Evolutionary conservation across 768 basidiomycete genomes (phyloP), one percentile per base, ranked within the genome.

Genomic region (Kwoniella dendrophila): DNA sequence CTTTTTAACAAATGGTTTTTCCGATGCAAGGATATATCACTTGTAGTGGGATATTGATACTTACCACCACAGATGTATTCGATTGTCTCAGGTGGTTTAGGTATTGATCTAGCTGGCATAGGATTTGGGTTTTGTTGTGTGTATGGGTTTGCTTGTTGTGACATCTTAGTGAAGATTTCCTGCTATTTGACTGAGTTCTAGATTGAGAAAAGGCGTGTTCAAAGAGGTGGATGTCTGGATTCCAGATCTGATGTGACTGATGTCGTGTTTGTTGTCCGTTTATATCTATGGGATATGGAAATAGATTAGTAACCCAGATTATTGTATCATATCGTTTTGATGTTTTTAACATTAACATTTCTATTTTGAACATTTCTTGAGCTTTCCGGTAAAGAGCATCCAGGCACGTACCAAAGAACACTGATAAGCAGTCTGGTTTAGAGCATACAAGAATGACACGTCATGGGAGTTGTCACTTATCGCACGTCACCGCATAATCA

Each of bases 21-120:
- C n/a, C n/a, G n/a, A n/a, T n/a, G n/a, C n/a, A n/a, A n/a, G n/a
- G n/a, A n/a, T n/a, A n/a, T n/a, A n/a, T n/a, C n/a, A n/a, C n/a
- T 51, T 29, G 49, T 3, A 51, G 3, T 27, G 16, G 27, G 20
- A 38, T 8, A 27, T 14, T 11, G n/a, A 48, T 2, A 70, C 66
- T 53, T 47, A 72, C 73, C 73, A 41, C 70, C 73, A 52, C 73
- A 74, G 38, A 74, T 67, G 41, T 74, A 74, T 45, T 74, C 70
- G 30, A 74, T 68, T 12, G 62, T 43, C 27, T 69, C 68, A 6
- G 73, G 73, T 1, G 66, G 59, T 56, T 66, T 70, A 24, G 63
- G 64, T 22, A 54, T 56, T 12, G 51, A 56, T 49, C 68, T 26
- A 6, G 53, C 40, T 30, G 73, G 70, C 62, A 74, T 69, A 18